Evolutionary conservation across 192 early-diverging fungal species (phyloP).

Genomic region (Gigaspora rosea): DNA sequence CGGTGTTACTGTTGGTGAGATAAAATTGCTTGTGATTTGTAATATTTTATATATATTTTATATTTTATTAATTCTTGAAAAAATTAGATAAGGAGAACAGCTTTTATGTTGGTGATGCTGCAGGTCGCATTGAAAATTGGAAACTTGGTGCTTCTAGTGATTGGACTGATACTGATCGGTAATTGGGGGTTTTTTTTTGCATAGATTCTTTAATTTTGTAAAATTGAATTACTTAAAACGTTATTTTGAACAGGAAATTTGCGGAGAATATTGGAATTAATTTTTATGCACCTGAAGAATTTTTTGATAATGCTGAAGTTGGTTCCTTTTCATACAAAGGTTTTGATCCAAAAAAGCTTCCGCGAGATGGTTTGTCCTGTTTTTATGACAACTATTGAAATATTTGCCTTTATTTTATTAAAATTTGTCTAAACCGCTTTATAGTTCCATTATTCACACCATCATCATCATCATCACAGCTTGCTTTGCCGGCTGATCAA

Average conservation of each 20-base stretch:
- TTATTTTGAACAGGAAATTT: constrained; percentile 59
- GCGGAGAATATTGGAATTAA: constrained; percentile 69
- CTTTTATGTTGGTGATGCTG: constrained; percentile 94
- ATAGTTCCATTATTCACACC: constrained; percentile 43
- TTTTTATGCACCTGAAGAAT: constrained; percentile 85
- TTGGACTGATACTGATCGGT: constrained; percentile 79
- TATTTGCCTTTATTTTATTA: not conserved
- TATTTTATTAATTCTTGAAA: constrained; percentile 46
- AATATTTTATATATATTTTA: constrained; percentile 50
- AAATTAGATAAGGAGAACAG: constrained; percentile 51
- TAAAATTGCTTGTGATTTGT: constrained; percentile 33
- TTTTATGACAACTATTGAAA: not conserved
- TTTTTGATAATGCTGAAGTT: constrained; percentile 58
- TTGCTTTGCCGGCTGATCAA: constrained; percentile 34
- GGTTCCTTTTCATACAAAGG: constrained; percentile 49
- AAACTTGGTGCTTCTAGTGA: constrained; percentile 63
- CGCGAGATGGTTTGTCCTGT: constrained; percentile 36
- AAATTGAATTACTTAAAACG: constrained; percentile 12
- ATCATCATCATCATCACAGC: constrained; percentile 29
- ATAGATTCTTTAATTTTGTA: not conserved
- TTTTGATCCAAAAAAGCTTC: constrained; percentile 51
- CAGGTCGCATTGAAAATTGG: constrained; percentile 76
- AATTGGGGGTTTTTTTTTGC: not conserved
- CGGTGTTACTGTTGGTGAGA: constrained; percentile 46
- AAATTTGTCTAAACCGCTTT: constrained; percentile 2